phyloP scores from a whole-genome alignment of 2,329 filamentous ascomycete species.

The Mariannaea sp. region DNA sequence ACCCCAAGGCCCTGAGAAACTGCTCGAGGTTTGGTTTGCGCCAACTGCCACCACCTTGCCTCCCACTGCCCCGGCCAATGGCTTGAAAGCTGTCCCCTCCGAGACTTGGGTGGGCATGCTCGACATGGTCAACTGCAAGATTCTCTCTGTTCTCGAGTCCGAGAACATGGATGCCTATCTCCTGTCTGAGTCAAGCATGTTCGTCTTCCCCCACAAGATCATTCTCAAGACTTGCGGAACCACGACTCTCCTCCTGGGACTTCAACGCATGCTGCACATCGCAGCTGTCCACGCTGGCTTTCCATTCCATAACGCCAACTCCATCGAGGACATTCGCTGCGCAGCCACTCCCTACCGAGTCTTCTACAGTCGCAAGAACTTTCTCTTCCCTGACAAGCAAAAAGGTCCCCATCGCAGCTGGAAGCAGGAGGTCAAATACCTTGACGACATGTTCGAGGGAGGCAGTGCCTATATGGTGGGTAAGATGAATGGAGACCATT shows the following conservation, averaged over 20 bases:
- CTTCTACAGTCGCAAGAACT: constrained; percentile 99
- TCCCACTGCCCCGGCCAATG: constrained; percentile 69
- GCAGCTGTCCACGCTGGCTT: constrained; percentile 89
- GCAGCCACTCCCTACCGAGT: constrained; percentile 91
- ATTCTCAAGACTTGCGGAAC: constrained; percentile 99
- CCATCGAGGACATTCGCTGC: constrained; percentile 68
- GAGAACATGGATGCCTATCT: constrained; percentile 96
- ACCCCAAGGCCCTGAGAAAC: constrained; percentile 81
- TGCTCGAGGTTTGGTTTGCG: constrained; percentile 98
- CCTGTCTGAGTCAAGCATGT: constrained; percentile 99
- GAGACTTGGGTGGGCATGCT: constrained; percentile 96
- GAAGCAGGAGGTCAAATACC: constrained; percentile 91
- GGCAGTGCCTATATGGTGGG: constrained; percentile 99
- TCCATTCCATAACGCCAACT: constrained; percentile 72
- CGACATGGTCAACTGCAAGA: constrained; percentile 97
- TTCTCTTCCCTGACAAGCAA: constrained; percentile 92
- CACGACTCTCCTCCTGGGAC: constrained; percentile 86
- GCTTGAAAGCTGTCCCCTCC: constrained; percentile 82
- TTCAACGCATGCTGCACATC: constrained; percentile 91
- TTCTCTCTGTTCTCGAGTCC: constrained; percentile 90
- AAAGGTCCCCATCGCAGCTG: constrained; percentile 94
- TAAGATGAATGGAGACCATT: constrained; percentile 99
- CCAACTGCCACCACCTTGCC: constrained; percentile 76
- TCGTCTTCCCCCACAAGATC: constrained; percentile 99
- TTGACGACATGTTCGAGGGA: constrained; percentile 88